Percentiles rank a stretch among this genome's conserved stretches.
Evolutionary conservation across 345 rosid genomes (phyloP).

Genomic region (Psidium friedrichsthalianum): DNA sequence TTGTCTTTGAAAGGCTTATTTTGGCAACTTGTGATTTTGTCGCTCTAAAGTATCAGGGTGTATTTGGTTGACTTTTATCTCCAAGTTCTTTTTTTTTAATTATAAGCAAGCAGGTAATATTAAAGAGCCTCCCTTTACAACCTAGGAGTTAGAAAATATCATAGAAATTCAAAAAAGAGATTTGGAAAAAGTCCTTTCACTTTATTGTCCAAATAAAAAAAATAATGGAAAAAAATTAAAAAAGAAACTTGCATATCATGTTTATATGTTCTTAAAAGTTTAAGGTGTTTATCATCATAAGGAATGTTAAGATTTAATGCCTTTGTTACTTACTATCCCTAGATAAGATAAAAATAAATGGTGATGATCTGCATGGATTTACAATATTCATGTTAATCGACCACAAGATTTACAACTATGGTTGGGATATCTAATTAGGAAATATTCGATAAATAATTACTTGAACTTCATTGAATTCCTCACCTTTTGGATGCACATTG

Average conservation of each 20-base stretch:
- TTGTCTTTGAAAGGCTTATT: neutral
- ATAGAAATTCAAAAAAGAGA: neutral
- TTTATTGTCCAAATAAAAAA: neutral
- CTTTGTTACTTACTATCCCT: neutral
- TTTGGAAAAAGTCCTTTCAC: neutral
- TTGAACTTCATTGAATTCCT: neutral
- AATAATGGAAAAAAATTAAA: neutral
- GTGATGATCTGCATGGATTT: neutral
- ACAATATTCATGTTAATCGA: neutral
- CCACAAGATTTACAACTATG: neutral
- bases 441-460: neutral
- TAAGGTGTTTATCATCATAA: neutral
- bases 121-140: neutral
- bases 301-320: neutral
- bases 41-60: neutral
- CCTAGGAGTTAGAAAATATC: neutral
- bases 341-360: neutral
- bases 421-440: neutral
- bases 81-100: neutral
- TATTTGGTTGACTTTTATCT: neutral
- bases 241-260: neutral
- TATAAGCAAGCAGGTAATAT: neutral
- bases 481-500: constrained; percentile 1
- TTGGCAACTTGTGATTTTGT: neutral
- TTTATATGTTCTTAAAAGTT: neutral